Percentiles rank a stretch among this genome's conserved stretches.
Evolutionary conservation across 257 asterid genomes (phyloP).

Genomic region (Voacanga thouarsii): DNA sequence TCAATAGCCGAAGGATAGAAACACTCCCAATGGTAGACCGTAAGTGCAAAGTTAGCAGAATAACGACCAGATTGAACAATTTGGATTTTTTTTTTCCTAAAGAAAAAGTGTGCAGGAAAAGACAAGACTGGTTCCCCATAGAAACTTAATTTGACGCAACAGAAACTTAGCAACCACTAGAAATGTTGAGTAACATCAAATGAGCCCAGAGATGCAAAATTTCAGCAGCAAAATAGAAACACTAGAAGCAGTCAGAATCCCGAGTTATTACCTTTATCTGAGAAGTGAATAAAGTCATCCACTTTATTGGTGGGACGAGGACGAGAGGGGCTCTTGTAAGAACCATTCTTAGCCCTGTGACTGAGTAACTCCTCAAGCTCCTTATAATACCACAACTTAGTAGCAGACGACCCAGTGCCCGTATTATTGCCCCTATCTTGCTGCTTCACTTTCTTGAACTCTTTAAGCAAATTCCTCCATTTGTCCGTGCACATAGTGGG

Average conservation of each 20-base stretch:
- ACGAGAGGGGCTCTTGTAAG: slow-evolving; percentile 42
- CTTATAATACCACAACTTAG: slow-evolving; percentile 59
- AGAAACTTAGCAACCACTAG: not conserved
- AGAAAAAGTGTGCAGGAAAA: not conserved
- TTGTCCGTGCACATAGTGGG: slow-evolving; percentile 95
- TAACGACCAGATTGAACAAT: not conserved
- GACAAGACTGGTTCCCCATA: not conserved
- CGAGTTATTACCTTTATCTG: slow-evolving; percentile 59
- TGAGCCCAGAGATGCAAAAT: not conserved
- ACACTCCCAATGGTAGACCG: not conserved
- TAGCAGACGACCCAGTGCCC: slow-evolving; percentile 38
- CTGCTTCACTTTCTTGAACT: slow-evolving; percentile 78
- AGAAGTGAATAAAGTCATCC: slow-evolving; percentile 74
- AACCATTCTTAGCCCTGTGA: slow-evolving; percentile 50
- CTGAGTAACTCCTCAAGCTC: slow-evolving; percentile 73
- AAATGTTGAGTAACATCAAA: not conserved
- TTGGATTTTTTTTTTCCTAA: not conserved
- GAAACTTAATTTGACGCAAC: not conserved
- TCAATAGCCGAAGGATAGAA: not conserved
- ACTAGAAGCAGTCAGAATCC: not conserved
- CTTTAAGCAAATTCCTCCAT: slow-evolving; percentile 91
- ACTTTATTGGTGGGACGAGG: slow-evolving; percentile 40
- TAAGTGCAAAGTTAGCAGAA: not conserved
- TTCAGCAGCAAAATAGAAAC: not conserved
- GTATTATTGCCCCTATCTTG: slow-evolving; percentile 31